Conservation (phyloP, 495 filamentous ascomycete species). For the Penicillium flavigenum region DNA sequence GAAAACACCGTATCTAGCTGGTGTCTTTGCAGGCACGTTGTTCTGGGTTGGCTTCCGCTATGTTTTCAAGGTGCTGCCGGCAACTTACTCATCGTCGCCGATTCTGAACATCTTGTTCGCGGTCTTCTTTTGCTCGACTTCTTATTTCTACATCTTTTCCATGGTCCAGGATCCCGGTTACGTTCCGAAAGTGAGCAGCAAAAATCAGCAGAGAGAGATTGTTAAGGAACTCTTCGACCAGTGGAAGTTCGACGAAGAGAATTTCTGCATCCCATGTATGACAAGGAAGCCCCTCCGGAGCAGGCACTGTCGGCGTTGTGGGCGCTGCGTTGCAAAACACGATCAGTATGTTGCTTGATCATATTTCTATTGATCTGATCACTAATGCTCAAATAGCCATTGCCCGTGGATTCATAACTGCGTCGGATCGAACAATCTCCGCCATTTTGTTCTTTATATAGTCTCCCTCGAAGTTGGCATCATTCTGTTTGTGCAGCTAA, state of each 20-base stretch:
- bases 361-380: neutral
- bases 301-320: conserved; percentile 91
- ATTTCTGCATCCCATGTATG: conserved; percentile 95
- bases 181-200: conserved; percentile 87
- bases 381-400: conserved; percentile 66
- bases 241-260: conserved; percentile 89
- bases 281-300: conserved; percentile 84
- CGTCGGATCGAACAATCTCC: conserved; percentile 88
- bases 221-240: conserved; percentile 78
- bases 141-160: conserved; percentile 81
- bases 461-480: conserved; percentile 74
- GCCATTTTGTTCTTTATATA: conserved; percentile 92
- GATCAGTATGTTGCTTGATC: conserved; percentile 71
- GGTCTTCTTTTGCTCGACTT: conserved; percentile 59
- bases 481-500: conserved; percentile 56
- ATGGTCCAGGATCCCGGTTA: conserved; percentile 91
- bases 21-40: conserved; percentile 84
- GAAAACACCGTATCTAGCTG: conserved; percentile 87
- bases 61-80: conserved; percentile 69
- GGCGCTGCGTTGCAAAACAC: conserved; percentile 91
- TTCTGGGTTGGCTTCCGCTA: conserved; percentile 82
- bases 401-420: conserved; percentile 99
- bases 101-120: conserved; percentile 75
- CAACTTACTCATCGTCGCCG: conserved; percentile 60
- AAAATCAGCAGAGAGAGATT: conserved; percentile 80